Conservation (phyloP, 1,284 basidiomycete genomes). For the Ceratobasidium sp. region DNA sequence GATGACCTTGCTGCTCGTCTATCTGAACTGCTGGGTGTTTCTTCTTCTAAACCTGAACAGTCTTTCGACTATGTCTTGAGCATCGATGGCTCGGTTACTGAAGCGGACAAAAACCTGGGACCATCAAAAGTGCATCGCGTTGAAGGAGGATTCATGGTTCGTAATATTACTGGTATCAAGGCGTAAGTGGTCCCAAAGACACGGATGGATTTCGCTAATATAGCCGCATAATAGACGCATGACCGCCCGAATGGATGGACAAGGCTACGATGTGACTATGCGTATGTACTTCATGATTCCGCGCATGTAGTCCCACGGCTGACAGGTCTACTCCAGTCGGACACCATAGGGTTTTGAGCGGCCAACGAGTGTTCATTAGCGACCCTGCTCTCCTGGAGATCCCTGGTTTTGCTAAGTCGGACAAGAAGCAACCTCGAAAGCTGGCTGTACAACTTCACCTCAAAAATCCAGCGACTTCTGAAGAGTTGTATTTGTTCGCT, state of each 20-base stretch:
- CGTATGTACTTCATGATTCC: constrained; percentile 60
- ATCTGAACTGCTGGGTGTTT: constrained; percentile 25
- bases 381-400: constrained; percentile 68
- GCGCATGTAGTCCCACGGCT: not conserved
- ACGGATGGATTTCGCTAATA: not conserved
- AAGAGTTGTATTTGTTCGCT: constrained; percentile 64
- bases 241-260: constrained; percentile 81
- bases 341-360: constrained; percentile 78
- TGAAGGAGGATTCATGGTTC: constrained; percentile 76
- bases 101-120: constrained; percentile 77
- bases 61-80: constrained; percentile 84
- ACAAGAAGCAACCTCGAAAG: constrained; percentile 2
- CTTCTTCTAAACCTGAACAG: constrained; percentile 54
- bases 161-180: constrained; percentile 80
- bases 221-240: constrained; percentile 56
- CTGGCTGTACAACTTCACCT: constrained; percentile 56
- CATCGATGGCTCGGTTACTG: constrained; percentile 62
- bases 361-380: constrained; percentile 83
- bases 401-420: constrained; percentile 45
- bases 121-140: constrained; percentile 70
- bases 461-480: constrained; percentile 52
- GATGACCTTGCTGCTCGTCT: constrained; percentile 25
- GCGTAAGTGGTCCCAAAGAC: constrained; percentile 56
- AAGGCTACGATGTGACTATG: constrained; percentile 85
- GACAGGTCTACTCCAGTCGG: constrained; percentile 66